Evolutionary conservation across 495 filamentous ascomycete species (phyloP).

Genomic region (Choiromyces venosus): DNA sequence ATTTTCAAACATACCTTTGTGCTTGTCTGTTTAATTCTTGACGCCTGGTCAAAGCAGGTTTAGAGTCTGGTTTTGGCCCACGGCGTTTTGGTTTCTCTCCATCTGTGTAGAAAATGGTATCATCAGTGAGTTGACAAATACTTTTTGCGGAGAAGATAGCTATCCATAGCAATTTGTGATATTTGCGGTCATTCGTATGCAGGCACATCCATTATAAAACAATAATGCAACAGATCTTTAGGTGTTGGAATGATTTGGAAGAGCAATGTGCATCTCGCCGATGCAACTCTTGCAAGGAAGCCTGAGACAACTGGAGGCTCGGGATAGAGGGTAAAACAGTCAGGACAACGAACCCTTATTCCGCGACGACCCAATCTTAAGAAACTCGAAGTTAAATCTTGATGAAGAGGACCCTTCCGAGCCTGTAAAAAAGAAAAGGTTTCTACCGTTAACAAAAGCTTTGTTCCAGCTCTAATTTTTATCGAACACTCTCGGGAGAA

Average conservation of each 20-base stretch:
- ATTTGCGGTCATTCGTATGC: background rate
- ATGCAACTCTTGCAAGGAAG: background rate
- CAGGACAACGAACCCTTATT: slow-evolving; percentile 29
- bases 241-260: background rate
- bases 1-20: slow-evolving; percentile 61
- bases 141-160: background rate
- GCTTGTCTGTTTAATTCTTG: slow-evolving; percentile 95
- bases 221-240: background rate
- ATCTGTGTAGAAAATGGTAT: slow-evolving; percentile 49
- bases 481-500: slow-evolving; percentile 7
- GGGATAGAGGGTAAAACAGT: slow-evolving; percentile 15
- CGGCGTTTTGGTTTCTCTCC: slow-evolving; percentile 81
- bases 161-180: slow-evolving; percentile 3
- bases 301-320: slow-evolving; percentile 5
- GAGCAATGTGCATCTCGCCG: background rate
- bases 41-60: slow-evolving; percentile 83
- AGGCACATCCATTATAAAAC: background rate
- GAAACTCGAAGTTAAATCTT: slow-evolving; percentile 29
- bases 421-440: background rate
- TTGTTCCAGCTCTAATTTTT: slow-evolving; percentile 3
- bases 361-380: slow-evolving; percentile 34
- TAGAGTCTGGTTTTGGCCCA: slow-evolving; percentile 94
- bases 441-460: background rate
- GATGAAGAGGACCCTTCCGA: slow-evolving; percentile 29
- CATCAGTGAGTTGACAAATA: slow-evolving; percentile 20